Percentiles rank a stretch among this genome's conserved stretches.
phyloP scores from a whole-genome alignment of 2,329 filamentous ascomycete genomes.

The Microsporum audouinii region DNA sequence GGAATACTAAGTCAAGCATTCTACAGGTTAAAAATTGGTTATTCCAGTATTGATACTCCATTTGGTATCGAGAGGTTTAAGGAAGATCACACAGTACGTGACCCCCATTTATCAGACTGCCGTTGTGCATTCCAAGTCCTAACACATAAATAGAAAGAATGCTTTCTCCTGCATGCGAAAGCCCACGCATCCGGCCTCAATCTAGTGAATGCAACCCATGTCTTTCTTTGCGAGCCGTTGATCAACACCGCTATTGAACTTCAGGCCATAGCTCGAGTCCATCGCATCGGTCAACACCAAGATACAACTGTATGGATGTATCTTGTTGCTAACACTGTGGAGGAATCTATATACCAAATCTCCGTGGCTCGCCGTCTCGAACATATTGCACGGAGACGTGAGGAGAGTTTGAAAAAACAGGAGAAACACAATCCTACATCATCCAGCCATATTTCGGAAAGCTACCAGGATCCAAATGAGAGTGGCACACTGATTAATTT shows the following conservation, averaged over 20 bases:
- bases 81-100: conserved; percentile 48
- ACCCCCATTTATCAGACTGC: neutral
- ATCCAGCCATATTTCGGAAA: neutral
- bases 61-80: conserved; percentile 67
- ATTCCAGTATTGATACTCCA: conserved; percentile 55
- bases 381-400: conserved; percentile 51
- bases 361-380: conserved; percentile 67
- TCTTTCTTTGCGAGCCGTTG: conserved; percentile 87
- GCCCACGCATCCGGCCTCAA: conserved; percentile 83
- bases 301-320: conserved; percentile 94
- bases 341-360: conserved; percentile 81
- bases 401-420: conserved; percentile 15
- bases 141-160: conserved; percentile 48
- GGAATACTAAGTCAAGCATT: conserved; percentile 62
- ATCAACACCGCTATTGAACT: conserved; percentile 89
- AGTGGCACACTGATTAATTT: conserved; percentile 26
- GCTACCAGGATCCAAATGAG: neutral
- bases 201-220: conserved; percentile 82
- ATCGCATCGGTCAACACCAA: conserved; percentile 81
- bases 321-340: conserved; percentile 77
- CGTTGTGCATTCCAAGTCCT: neutral
- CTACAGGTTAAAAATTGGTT: conserved; percentile 58
- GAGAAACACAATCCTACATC: conserved; percentile 1
- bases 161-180: conserved; percentile 79
- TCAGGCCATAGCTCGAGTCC: conserved; percentile 87